Conservation (phyloP, 2,329 filamentous ascomycete species). For the Apiospora marii region DNA sequence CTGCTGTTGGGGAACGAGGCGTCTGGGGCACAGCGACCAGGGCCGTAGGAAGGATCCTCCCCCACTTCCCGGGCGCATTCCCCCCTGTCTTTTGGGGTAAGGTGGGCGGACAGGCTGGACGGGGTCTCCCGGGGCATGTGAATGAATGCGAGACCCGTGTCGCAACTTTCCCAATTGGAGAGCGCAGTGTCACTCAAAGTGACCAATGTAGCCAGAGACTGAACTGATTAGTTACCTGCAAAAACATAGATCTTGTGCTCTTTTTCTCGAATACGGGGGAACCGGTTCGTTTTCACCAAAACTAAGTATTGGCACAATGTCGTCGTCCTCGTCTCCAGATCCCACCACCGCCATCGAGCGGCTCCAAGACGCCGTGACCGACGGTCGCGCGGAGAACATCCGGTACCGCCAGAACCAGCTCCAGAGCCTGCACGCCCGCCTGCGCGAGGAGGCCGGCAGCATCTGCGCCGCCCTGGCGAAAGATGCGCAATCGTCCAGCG, state of each 20-base stretch:
- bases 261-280: not conserved
- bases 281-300: not conserved
- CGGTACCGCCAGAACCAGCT: constrained; percentile 50
- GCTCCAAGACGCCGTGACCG: constrained; percentile 44
- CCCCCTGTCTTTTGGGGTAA: constrained; percentile 2
- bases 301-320: constrained; percentile 24
- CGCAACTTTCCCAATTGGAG: not conserved
- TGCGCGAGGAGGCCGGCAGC: constrained; percentile 39
- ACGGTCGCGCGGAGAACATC: constrained; percentile 48
- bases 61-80: constrained; percentile 17
- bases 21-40: constrained; percentile 4
- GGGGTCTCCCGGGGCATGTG: not conserved
- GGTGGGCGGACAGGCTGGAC: not conserved
- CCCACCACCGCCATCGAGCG: constrained; percentile 35
- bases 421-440: constrained; percentile 42
- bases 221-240: not conserved
- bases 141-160: not conserved
- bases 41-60: not conserved
- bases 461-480: constrained; percentile 43
- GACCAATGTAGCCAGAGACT: not conserved
- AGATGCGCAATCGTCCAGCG: constrained; percentile 39
- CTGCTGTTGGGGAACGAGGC: not conserved
- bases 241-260: not conserved
- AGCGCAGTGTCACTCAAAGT: not conserved
- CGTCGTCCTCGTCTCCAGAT: constrained; percentile 26